Evolutionary conservation across 192 early-diverging fungal genomes (phyloP), one percentile per base, ranked within the genome.

Genomic region (Coemansia sp.): DNA sequence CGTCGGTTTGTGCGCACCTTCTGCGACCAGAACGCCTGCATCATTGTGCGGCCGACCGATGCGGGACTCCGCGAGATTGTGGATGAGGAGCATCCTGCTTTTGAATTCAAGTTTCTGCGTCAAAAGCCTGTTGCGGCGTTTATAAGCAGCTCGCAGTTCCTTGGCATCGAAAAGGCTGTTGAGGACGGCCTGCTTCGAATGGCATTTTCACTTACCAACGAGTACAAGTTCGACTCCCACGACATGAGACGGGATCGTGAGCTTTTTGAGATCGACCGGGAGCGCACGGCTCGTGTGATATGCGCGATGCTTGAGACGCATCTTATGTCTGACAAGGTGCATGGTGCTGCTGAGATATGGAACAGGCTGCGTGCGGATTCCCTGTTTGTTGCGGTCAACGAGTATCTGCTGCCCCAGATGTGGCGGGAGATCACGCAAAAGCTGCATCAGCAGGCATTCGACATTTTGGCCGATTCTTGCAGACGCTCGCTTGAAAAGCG

Each of bases 81-180:
- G 13, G 89, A 93, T 48, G 86, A 86, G 11, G 77, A 87, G 12
- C 94, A 97, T 63, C 86, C 91, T 1, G 93, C 89, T 59, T 77
- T 91, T 75, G 86, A 89, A 6, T 95, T 96, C 85, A 96, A 96
- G 85, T 96, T 90, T 44, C 67, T 99, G 54, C 70, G 74, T 15
- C 85, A 89, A 41, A 97, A 96, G 72, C 92, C 89, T 15, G 77
- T 91, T 7, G 76, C 74, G 2, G 87, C 85, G 43, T 94, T 95
- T 63, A 42, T 44, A 21, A 85, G 86, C 9, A 83, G 87, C 59
- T 90, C 86, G 4, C 88, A 93, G 76, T 95, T 94, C 75, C 69
- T 95, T 39, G 86, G 87, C 40, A 86, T 97, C 0, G 69, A 91
- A 18, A 84, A 89, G 54, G 92, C 91, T 0, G 93, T 91, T 57